A percentile compares a stretch with the other conserved stretches of the same genome.
These are phyloP conservation scores for Candida sp. DNA, from an alignment of 1,139 yeast species.

Conservation along the genomic window DNA sequence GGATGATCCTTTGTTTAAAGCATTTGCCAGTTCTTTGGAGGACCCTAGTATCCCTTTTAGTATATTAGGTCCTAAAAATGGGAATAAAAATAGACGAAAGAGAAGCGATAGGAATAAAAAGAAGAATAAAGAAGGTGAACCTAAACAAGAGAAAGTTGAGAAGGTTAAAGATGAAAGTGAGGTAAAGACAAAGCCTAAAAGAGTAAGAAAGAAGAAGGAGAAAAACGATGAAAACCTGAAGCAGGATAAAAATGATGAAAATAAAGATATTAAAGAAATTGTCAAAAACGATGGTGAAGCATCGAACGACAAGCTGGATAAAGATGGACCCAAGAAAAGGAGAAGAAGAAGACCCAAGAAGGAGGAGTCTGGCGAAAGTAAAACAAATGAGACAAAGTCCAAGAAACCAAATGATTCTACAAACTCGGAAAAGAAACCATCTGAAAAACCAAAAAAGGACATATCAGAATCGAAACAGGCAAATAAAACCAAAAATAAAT, in stretches of 20 bases:
- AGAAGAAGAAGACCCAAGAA: not conserved
- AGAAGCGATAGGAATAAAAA: not conserved
- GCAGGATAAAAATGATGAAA: not conserved
- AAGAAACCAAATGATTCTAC: not conserved
- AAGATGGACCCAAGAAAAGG: not conserved
- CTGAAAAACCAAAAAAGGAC: not conserved
- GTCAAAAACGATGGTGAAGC: not conserved
- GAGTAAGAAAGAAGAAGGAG: not conserved
- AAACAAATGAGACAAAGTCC: not conserved
- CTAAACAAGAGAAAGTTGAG: not conserved
- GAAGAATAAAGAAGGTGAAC: not conserved
- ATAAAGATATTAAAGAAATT: not conserved
- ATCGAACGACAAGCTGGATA: not conserved
- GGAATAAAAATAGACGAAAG: not conserved
- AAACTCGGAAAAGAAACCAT: not conserved
- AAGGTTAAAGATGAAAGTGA: not conserved
- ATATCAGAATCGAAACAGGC: not conserved
- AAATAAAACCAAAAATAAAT: not conserved
- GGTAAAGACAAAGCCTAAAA: not conserved
- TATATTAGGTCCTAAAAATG: not conserved
- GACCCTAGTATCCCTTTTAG: not conserved
- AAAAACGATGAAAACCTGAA: not conserved
- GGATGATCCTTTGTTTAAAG: slow-evolving; percentile 1
- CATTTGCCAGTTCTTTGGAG: not conserved
- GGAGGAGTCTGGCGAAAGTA: not conserved